phyloP scores from a whole-genome alignment of 2,329 filamentous ascomycete species.

The Epichloe hybrida region DNA sequence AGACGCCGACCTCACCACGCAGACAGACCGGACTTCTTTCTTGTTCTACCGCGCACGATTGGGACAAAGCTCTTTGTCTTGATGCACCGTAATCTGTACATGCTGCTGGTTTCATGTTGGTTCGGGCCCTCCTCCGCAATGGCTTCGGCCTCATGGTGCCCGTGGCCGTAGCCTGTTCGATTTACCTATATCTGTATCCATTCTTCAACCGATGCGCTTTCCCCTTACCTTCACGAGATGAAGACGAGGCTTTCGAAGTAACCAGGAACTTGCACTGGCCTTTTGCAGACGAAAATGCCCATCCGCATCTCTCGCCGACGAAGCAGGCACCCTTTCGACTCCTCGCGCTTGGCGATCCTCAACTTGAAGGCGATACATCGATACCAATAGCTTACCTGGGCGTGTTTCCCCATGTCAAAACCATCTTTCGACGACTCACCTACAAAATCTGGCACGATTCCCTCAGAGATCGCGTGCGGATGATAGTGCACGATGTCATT shows the following conservation, averaged over 20 bases:
- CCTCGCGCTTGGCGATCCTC: constrained; percentile 79
- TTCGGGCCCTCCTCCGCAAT: constrained; percentile 40
- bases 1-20: background rate
- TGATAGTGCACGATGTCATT: constrained; percentile 42
- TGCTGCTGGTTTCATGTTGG: constrained; percentile 36
- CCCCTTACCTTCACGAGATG: constrained; percentile 37
- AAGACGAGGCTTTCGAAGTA: constrained; percentile 19
- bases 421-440: constrained; percentile 32
- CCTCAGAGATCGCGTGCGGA: constrained; percentile 37
- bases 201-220: constrained; percentile 70
- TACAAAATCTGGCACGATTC: constrained; percentile 32
- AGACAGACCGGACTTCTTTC: background rate
- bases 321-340: constrained; percentile 64
- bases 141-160: constrained; percentile 41
- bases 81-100: constrained; percentile 12
- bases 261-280: constrained; percentile 30
- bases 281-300: constrained; percentile 12
- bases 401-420: constrained; percentile 39
- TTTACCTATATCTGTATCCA: constrained; percentile 83
- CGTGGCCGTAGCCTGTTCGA: constrained; percentile 53
- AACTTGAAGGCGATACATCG: constrained; percentile 83
- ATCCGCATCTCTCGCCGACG: constrained; percentile 11
- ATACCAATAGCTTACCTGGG: constrained; percentile 47
- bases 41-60: background rate
- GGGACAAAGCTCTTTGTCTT: background rate